Percentiles rank a stretch among this genome's conserved stretches.
Conservation (phyloP, 345 rosid genomes). For the Boechera divaricarpa region DNA sequence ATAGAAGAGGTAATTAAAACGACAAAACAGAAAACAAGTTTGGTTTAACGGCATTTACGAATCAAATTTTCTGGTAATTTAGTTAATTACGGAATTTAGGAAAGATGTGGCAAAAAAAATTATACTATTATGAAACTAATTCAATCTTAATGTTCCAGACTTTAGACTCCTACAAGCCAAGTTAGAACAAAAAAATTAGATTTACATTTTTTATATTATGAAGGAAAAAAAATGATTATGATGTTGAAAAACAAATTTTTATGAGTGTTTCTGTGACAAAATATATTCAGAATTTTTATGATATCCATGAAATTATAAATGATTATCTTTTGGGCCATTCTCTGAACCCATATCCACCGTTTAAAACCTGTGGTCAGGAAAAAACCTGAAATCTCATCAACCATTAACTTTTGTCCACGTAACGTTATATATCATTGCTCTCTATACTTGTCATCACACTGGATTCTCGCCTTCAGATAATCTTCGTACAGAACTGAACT, state of each 20-base stretch:
- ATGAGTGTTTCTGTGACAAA: background rate
- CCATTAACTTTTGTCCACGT: background rate
- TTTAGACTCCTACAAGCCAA: background rate
- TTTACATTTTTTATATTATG: no score
- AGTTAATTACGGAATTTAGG: background rate
- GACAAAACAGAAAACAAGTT: constrained; percentile 18
- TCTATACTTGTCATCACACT: constrained; percentile 22
- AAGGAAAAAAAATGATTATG: no score
- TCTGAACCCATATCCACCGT: constrained; percentile 30
- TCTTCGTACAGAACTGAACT: background rate
- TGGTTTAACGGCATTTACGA: background rate
- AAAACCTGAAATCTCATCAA: constrained; percentile 18
- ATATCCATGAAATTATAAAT: constrained; percentile 6
- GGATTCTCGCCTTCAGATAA: constrained; percentile 6
- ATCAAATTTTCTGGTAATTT: background rate
- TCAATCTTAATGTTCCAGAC: background rate
- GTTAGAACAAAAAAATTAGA: background rate
- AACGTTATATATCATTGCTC: no score
- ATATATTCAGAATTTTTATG: no score
- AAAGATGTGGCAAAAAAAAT: background rate
- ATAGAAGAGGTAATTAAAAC: background rate
- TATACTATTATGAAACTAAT: background rate
- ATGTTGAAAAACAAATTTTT: background rate
- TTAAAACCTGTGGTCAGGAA: constrained; percentile 27
- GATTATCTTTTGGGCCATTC: constrained; percentile 8